Percentiles rank a stretch among this genome's conserved stretches.
Evolutionary conservation across 2,329 filamentous ascomycete genomes (phyloP).

Genomic region (Epicoccum sorghinum): DNA sequence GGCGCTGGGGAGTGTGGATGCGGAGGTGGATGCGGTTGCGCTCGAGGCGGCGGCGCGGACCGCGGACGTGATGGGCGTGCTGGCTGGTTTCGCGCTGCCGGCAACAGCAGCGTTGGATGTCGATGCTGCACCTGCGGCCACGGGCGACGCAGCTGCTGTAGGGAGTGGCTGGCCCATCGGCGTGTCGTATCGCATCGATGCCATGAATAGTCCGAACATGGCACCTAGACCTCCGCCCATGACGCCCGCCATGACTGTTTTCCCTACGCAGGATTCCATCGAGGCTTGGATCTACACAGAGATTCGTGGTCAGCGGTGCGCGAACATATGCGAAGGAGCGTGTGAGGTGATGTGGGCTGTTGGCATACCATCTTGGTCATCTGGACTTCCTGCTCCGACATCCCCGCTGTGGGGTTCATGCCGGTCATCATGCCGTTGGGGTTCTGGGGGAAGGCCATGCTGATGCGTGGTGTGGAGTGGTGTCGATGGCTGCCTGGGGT

Average conservation of each 20-base stretch:
- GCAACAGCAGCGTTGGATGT: slow-evolving; percentile 39
- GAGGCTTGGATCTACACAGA: slow-evolving; percentile 71
- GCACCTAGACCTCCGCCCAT: slow-evolving; percentile 96
- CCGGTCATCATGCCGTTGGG: slow-evolving; percentile 30
- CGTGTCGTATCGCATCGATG: slow-evolving; percentile 98
- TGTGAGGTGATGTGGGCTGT: background rate
- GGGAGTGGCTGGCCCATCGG: slow-evolving; percentile 63
- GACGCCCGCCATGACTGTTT: slow-evolving; percentile 85
- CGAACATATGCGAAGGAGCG: too few relatives aligned
- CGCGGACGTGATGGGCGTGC: slow-evolving; percentile 36
- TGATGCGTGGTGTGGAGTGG: background rate
- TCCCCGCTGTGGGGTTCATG: slow-evolving; percentile 45
- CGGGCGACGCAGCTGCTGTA: slow-evolving; percentile 29
- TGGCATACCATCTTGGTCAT: slow-evolving; percentile 55
- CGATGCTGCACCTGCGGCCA: slow-evolving; percentile 36
- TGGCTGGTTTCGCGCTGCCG: slow-evolving; percentile 40
- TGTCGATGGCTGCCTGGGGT: too few relatives aligned
- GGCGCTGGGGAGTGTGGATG: slow-evolving; percentile 27
- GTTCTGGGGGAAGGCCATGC: slow-evolving; percentile 43
- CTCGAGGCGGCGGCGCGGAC: slow-evolving; percentile 48
- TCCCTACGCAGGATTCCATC: slow-evolving; percentile 92
- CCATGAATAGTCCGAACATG: slow-evolving; percentile 97
- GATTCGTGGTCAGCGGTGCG: slow-evolving; percentile 1
- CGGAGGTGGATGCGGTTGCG: slow-evolving; percentile 50
- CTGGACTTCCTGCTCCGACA: slow-evolving; percentile 54